Percentiles rank a stretch among this genome's conserved stretches.
These are phyloP conservation scores for Talaromyces rugulosus DNA, from an alignment of 2,329 filamentous ascomycete genomes.

Conservation along the genomic window DNA sequence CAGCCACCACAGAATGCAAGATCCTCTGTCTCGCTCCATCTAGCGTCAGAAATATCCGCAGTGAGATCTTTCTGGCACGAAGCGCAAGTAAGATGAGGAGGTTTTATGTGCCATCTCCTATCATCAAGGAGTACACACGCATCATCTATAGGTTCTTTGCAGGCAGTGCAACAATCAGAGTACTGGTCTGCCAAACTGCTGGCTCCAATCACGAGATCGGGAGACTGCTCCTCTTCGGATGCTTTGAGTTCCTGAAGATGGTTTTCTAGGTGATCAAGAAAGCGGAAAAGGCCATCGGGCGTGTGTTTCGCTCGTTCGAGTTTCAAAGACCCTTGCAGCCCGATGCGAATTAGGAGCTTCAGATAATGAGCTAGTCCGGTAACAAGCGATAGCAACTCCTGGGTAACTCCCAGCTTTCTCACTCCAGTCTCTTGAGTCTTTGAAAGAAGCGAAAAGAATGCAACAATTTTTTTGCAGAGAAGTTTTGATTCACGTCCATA, in stretches of 20 bases:
- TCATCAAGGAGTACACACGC: slow-evolving; percentile 76
- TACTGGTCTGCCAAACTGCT: slow-evolving; percentile 66
- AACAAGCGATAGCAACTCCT: slow-evolving; percentile 94
- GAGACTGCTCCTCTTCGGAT: slow-evolving; percentile 57
- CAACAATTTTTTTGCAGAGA: slow-evolving; percentile 98
- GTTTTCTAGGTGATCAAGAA: slow-evolving; percentile 77
- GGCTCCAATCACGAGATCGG: slow-evolving; percentile 63
- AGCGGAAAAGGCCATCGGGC: slow-evolving; percentile 71
- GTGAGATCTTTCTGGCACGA: slow-evolving; percentile 73
- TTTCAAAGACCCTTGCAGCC: slow-evolving; percentile 85
- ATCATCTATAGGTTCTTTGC: slow-evolving; percentile 86
- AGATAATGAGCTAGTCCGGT: slow-evolving; percentile 96
- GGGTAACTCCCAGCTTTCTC: slow-evolving; percentile 88
- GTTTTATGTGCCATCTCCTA: slow-evolving; percentile 73
- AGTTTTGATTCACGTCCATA: slow-evolving; percentile 96
- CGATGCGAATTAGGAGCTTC: slow-evolving; percentile 95
- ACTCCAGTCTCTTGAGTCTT: slow-evolving; percentile 91
- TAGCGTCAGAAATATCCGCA: slow-evolving; percentile 62
- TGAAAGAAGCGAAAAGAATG: slow-evolving; percentile 91
- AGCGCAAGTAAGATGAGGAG: slow-evolving; percentile 62
- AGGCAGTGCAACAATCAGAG: slow-evolving; percentile 79
- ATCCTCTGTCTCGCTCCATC: slow-evolving; percentile 64
- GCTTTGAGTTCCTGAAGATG: slow-evolving; percentile 70
- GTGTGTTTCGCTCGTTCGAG: slow-evolving; percentile 78
- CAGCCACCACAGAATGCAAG: slow-evolving; percentile 70